These are phyloP conservation scores for Acacia confusa DNA, from an alignment of 306 rosid genomes.

Conservation along the genomic window DNA sequence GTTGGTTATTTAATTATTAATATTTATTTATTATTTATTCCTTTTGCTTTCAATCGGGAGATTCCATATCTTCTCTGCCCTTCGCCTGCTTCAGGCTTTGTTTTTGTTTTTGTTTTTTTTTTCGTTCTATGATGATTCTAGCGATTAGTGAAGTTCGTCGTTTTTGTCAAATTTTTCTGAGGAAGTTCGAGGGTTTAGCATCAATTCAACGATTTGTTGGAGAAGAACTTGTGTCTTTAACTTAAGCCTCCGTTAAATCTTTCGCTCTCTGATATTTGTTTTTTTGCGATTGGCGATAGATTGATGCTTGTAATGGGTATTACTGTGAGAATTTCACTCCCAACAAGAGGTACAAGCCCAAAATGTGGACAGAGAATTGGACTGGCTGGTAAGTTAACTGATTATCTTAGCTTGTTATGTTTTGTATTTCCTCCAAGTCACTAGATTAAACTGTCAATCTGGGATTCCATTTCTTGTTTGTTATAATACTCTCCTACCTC, in stretches of 20 bases:
- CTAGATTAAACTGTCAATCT: not conserved
- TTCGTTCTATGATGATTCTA: not conserved
- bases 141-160: not conserved
- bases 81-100: not conserved
- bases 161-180: not conserved
- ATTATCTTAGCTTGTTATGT: not conserved
- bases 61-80: not conserved
- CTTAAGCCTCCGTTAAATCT: not conserved
- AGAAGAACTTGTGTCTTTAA: not conserved
- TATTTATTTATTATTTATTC: slow-evolving; percentile 17
- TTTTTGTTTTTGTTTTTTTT: too few relatives aligned
- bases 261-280: not conserved
- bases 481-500: not conserved
- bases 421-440: not conserved
- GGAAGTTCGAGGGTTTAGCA: slow-evolving; percentile 14
- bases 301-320: slow-evolving; percentile 87
- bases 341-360: slow-evolving; percentile 78
- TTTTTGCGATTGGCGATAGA: slow-evolving; percentile 40
- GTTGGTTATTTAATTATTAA: not conserved
- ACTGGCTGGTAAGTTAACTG: slow-evolving; percentile 80
- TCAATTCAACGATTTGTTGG: slow-evolving; percentile 15
- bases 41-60: slow-evolving; percentile 8
- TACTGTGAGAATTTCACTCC: slow-evolving; percentile 84
- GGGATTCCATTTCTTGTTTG: not conserved
- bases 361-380: slow-evolving; percentile 92